Conservation (phyloP, 768 basidiomycete genomes). For the Termitomyces sp. region DNA sequence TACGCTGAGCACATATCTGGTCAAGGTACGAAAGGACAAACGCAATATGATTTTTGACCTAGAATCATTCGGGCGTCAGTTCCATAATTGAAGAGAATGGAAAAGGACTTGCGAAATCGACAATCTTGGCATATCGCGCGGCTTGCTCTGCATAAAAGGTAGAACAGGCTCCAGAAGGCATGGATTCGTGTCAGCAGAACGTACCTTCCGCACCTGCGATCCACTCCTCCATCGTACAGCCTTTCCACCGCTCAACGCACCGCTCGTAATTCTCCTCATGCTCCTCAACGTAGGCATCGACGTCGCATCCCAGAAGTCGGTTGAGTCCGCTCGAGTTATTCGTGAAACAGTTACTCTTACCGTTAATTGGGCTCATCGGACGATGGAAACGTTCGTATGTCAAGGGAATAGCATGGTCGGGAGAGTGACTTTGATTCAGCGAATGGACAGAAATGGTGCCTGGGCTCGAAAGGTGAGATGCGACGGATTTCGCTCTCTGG, state of each 20-base stretch:
- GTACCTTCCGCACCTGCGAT: conserved; percentile 45
- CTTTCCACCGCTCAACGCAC: conserved; percentile 39
- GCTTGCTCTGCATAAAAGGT: conserved; percentile 31
- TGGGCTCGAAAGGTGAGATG: conserved; percentile 5
- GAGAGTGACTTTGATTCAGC: not conserved
- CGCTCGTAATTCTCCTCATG: conserved; percentile 39
- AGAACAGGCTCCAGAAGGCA: not conserved
- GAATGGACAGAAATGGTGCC: conserved; percentile 1
- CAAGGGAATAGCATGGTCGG: conserved; percentile 1
- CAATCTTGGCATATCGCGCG: conserved; percentile 32
- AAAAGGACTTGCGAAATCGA: conserved; percentile 40
- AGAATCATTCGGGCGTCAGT: not conserved
- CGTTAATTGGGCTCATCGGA: conserved; percentile 2
- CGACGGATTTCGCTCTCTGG: conserved; percentile 2
- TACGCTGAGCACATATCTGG: not conserved
- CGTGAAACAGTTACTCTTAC: not conserved
- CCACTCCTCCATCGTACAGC: conserved; percentile 50
- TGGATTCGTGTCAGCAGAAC: not conserved
- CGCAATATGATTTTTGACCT: conserved; percentile 49
- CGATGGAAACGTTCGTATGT: conserved; percentile 5
- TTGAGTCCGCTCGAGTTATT: conserved; percentile 20
- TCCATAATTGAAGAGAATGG: not conserved
- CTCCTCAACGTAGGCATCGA: conserved; percentile 34
- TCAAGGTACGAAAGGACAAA: conserved; percentile 18
- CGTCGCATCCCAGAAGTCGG: conserved; percentile 36